A percentile compares a stretch with the other conserved stretches of the same genome.
Conservation (phyloP, 2,329 filamentous ascomycete species). For the Emergomyces orientalis region DNA sequence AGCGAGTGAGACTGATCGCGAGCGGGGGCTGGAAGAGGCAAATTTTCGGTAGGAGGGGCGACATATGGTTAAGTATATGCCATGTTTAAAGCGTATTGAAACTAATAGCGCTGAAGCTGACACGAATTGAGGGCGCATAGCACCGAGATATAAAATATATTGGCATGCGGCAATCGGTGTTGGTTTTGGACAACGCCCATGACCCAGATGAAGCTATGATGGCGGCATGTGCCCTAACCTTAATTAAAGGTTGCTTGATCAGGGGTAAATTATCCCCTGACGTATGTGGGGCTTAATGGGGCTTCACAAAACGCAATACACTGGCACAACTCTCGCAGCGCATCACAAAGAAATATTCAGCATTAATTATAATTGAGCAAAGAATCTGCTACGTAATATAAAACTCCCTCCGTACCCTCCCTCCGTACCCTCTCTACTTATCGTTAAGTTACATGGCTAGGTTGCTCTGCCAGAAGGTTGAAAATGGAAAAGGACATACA, state of each 20-base stretch:
- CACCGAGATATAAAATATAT: conserved; percentile 13
- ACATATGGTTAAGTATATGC: conserved; percentile 3
- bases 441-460: background rate
- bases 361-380: background rate
- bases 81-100: background rate
- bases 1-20: background rate
- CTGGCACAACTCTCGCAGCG: background rate
- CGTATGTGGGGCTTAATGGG: too few relatives aligned
- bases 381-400: background rate
- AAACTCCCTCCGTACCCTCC: background rate
- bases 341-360: background rate
- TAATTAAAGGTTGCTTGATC: background rate
- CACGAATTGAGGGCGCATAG: conserved; percentile 20
- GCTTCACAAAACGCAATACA: background rate
- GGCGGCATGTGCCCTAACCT: background rate
- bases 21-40: conserved; percentile 13
- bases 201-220: background rate
- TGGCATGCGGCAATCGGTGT: conserved; percentile 1
- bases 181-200: background rate
- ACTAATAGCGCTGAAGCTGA: background rate
- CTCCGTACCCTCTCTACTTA: background rate
- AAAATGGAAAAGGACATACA: background rate
- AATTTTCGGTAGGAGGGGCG: conserved; percentile 7
- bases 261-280: too few relatives aligned
- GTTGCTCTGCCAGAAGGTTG: background rate